Conservation (phyloP, 306 rosid species). For the Erythrophleum fordii region DNA sequence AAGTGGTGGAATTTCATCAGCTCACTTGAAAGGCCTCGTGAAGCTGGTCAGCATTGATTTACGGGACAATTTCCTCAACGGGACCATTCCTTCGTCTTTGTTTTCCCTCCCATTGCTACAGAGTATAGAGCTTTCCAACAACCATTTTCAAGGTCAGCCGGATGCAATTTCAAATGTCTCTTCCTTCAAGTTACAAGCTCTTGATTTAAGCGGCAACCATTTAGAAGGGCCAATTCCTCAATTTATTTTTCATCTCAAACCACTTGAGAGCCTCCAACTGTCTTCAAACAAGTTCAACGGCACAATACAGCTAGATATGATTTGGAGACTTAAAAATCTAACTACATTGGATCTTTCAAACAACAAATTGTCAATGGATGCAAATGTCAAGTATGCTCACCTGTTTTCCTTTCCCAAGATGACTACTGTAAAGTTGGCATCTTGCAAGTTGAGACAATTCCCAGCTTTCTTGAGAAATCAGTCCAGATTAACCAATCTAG, state of each 20-base stretch:
- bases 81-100: slow-evolving; percentile 36
- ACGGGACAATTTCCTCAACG: slow-evolving; percentile 18
- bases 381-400: background rate
- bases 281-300: slow-evolving; percentile 59
- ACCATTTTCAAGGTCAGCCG: slow-evolving; percentile 33
- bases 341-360: slow-evolving; percentile 50
- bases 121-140: slow-evolving; percentile 10
- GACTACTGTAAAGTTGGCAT: slow-evolving; percentile 36
- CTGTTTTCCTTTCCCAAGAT: slow-evolving; percentile 9
- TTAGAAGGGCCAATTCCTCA: slow-evolving; percentile 48
- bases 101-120: slow-evolving; percentile 34
- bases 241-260: slow-evolving; percentile 25
- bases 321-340: slow-evolving; percentile 33
- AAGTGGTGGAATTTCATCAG: background rate
- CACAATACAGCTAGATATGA: background rate
- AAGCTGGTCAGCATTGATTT: slow-evolving; percentile 7
- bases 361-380: slow-evolving; percentile 38
- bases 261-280: slow-evolving; percentile 35
- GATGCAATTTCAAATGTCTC: background rate
- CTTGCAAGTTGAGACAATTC: slow-evolving; percentile 35
- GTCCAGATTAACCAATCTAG: background rate
- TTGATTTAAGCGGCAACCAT: slow-evolving; percentile 54
- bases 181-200: slow-evolving; percentile 21
- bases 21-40: slow-evolving; percentile 18
- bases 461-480: slow-evolving; percentile 42